Percentiles rank a stretch among this genome's conserved stretches.
Conservation (phyloP, 768 basidiomycete species). For the Ramaria sp. region DNA sequence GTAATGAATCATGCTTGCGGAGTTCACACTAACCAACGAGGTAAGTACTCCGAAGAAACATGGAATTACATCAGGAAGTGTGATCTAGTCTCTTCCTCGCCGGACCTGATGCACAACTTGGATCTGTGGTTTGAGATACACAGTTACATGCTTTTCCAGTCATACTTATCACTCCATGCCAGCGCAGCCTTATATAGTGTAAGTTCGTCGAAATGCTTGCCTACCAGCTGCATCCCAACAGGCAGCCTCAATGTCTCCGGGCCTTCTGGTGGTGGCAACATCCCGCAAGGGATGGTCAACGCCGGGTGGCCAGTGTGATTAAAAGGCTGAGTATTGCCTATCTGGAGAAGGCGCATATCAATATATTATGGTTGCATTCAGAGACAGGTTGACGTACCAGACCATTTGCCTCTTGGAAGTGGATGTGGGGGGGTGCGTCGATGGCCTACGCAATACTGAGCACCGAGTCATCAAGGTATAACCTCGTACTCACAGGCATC, state of each 20-base stretch:
- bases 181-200: constrained; percentile 6
- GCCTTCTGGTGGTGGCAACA: constrained; percentile 24
- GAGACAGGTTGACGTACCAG: constrained; percentile 13
- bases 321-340: constrained; percentile 13
- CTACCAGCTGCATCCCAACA: constrained; percentile 35
- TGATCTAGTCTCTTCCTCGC: too few relatives aligned
- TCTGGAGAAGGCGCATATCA: neutral
- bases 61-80: too few relatives aligned
- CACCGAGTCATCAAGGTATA: neutral
- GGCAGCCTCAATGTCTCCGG: constrained; percentile 28
- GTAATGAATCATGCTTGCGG: too few relatives aligned
- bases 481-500: constrained; percentile 6
- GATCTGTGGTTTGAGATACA: neutral
- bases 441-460: constrained; percentile 9
- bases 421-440: constrained; percentile 19
- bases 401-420: constrained; percentile 20
- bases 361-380: too few relatives aligned
- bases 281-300: constrained; percentile 32
- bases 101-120: too few relatives aligned
- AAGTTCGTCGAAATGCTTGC: constrained; percentile 10
- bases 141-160: constrained; percentile 1
- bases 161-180: constrained; percentile 1
- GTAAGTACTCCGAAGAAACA: too few relatives aligned
- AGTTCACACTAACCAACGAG: too few relatives aligned
- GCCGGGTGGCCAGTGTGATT: constrained; percentile 32